These are phyloP conservation scores for Kazachstania psychrophila DNA, from an alignment of 805 yeast species.

Conservation along the genomic window DNA sequence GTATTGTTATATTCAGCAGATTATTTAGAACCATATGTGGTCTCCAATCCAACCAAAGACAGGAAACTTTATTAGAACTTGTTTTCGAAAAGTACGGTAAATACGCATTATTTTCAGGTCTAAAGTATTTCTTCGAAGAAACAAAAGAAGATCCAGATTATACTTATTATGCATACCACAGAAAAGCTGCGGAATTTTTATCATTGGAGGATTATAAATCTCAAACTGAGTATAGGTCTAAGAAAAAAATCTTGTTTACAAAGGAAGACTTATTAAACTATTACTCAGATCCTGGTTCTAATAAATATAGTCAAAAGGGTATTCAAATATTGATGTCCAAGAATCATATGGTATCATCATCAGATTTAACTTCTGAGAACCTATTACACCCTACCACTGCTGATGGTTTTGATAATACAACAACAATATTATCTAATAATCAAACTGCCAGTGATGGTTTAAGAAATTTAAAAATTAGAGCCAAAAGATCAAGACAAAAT, in stretches of 20 bases:
- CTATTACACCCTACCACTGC: slow-evolving; percentile 5
- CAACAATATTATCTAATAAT: not conserved
- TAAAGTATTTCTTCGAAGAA: slow-evolving; percentile 20
- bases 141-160: slow-evolving; percentile 11
- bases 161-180: slow-evolving; percentile 25
- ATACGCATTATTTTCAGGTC: slow-evolving; percentile 26
- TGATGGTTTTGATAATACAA: not conserved
- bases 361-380: slow-evolving; percentile 19
- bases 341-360: slow-evolving; percentile 13
- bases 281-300: slow-evolving; percentile 26
- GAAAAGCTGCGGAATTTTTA: slow-evolving; percentile 23
- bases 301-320: slow-evolving; percentile 25
- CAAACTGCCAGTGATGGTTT: not conserved
- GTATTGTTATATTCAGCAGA: slow-evolving; percentile 14
- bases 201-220: slow-evolving; percentile 21
- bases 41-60: slow-evolving; percentile 8
- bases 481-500: not conserved
- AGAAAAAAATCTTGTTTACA: slow-evolving; percentile 13
- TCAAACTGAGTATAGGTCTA: slow-evolving; percentile 16
- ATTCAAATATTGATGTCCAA: slow-evolving; percentile 20
- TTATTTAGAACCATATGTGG: slow-evolving; percentile 13
- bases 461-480: not conserved
- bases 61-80: slow-evolving; percentile 15
- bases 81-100: slow-evolving; percentile 22
- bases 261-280: slow-evolving; percentile 25